Evolutionary conservation across 768 basidiomycete genomes (phyloP), one percentile per base, ranked within the genome.

Genomic region (Boletus sp.): DNA sequence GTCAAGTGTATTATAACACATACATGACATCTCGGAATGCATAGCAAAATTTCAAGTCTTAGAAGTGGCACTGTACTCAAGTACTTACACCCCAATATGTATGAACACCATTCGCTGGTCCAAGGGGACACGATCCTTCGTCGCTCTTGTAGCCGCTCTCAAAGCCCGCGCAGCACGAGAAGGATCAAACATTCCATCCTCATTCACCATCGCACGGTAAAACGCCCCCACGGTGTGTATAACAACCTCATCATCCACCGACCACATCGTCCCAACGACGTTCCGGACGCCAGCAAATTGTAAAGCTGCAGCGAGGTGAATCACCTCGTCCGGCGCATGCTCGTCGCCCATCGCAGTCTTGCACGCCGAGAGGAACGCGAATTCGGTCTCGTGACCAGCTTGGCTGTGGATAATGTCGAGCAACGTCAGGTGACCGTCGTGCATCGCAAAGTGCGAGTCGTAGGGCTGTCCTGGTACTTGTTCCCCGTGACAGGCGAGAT

Each of bases 211-310:
- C 42, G 45, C 55, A 14, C 54, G 52, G 45, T 68, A 68, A 57
- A 68, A 66, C 11, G 57, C 62, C 30, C 48, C 40, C 10, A 65
- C 56, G 3, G 28, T 66, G 24, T 60, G 18, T 17, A 47, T 30
- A 2, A 60, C 69, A 6, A 59, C 59, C 14, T 41, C 18, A 40
- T 72, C 73, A 0, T 63, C 58, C 24, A 73, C 68, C 14, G 60
- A 58, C 71, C 69, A 70, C 67, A 68, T 66, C 42, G 72, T 73
- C 41, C 66, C 73, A 10, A 73, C 54, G 2, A 72, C 71, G 18
- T 64, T 66, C 14, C 58, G 50, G 37, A 61, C 59, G 3, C 73
- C 73, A 2, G 69, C 55, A 15, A 69, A 63, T 18, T 73, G 65
- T 59, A 73, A 46, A 3, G 64, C 70, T 6, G 73, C 70, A 6